Evolutionary conservation across 108 stramenopile genomes (phyloP), one percentile per base, ranked within the genome.

Genomic region (Aurantiochytrium sp.): DNA sequence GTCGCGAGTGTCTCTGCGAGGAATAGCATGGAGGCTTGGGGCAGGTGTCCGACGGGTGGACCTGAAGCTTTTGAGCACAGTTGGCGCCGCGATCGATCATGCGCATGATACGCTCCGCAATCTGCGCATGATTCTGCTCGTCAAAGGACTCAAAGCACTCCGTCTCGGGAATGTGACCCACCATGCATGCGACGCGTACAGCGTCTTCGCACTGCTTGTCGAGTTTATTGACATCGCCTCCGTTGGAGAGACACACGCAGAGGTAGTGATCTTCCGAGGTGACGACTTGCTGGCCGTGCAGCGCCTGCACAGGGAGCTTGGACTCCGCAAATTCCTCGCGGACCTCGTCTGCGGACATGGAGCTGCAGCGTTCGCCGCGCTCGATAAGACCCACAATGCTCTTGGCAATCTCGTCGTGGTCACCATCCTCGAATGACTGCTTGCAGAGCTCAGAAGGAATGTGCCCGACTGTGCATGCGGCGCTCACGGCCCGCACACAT

Each of bases 241-340:
- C 76, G 25, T 47, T 83, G 45, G 76, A 47, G 49, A 83, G 76
- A 1, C 76, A 83, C 18, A 83, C 76, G 76, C 76, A 83, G n/a
- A 83, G 51, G 28, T 83, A 83, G 76, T 83, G 76, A 23, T 83
- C 76, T 3, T 83, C 76, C 10, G 76, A 47, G 51, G 76, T 83
- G 76, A 83, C 76, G 25, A 83, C 19, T 45, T 83, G 76, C 76
- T 83, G 49, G 25, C 76, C 76, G 76, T 83, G 76, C 23, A 83
- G 28, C 45, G 49, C 51, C 25, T 83, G 76, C 3, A 53, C 51
- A 45, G 76, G 76, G 25, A 83, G 76, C 51, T 83, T 83, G 45
- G 76, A 47, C 45, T 47, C 76, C 8, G 76, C 76, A 53, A 53
- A 47, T 0, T 83, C 49, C 51, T 83, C 28, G 19, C 76, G 45